A percentile compares a stretch with the other conserved stretches of the same genome.
Conservation (phyloP, 176 grass and related monocot species). For the Musa beccarii region DNA sequence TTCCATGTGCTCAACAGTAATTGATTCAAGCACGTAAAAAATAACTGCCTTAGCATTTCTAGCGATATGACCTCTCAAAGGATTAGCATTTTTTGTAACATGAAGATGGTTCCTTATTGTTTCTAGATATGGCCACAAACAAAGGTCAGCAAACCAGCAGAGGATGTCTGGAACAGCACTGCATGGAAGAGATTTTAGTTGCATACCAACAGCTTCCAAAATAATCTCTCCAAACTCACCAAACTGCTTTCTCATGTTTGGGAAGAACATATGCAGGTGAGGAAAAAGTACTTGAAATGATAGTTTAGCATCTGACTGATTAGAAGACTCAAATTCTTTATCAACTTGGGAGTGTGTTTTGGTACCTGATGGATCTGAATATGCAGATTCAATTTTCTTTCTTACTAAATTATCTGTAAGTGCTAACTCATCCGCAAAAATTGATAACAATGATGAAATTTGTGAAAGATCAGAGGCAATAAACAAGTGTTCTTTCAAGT, state of each 20-base stretch:
- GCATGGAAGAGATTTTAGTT: constrained; percentile 69
- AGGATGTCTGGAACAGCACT: constrained; percentile 74
- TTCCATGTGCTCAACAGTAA: constrained; percentile 67
- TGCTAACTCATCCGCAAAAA: constrained; percentile 74
- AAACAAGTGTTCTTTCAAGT: constrained; percentile 53
- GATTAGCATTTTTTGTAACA: constrained; percentile 30
- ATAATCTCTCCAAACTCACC: constrained; percentile 62
- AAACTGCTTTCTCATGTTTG: constrained; percentile 64
- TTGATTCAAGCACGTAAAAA: constrained; percentile 75
- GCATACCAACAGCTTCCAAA: constrained; percentile 79
- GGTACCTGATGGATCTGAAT: constrained; percentile 29
- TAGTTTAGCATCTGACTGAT: constrained; percentile 17
- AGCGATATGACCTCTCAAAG: constrained; percentile 60
- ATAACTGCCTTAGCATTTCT: constrained; percentile 82
- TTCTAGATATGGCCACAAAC: constrained; percentile 83
- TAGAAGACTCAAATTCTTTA: constrained; percentile 28
- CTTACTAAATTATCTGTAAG: constrained; percentile 48
- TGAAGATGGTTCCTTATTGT: constrained; percentile 45
- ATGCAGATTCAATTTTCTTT: constrained; percentile 31
- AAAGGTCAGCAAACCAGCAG: constrained; percentile 95
- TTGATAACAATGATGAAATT: constrained; percentile 72
- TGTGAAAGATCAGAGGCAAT: constrained; percentile 93
- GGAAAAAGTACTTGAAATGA: constrained; percentile 58
- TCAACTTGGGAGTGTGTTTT: constrained; percentile 30
- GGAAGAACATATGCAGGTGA: constrained; percentile 76